Base-by-base conservation (phyloP, 2,329 filamentous ascomycete genomes). In the Rosellinia necatrix region DNA sequence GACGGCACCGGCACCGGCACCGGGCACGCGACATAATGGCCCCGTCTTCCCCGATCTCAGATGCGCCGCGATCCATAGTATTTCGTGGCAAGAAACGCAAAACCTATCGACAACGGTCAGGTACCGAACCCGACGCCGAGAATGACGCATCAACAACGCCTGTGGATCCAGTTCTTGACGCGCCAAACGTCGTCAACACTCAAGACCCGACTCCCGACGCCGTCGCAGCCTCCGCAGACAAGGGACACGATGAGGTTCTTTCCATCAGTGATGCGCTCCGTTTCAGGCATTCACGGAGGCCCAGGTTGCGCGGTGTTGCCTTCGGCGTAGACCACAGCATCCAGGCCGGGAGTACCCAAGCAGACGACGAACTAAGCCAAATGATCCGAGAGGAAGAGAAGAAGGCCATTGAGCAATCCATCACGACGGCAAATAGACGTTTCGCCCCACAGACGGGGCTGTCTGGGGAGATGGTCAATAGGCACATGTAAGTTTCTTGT, bases 391-490 rank as follows among this genome's bases (percentile, higher is more conserved):
- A 68, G 60, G 71, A 65, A 56, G 69, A 66, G 52, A 71, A 67
- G 56, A 71, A 63, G 49, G 66, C 63, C 13, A 62, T 68, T 4
- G 68, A 71, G 17, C 53, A 63, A 17, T 51, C 68, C 2, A 63
- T 69, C 6, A 60, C 66, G 12, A 70, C 70, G 1, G 70, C 75
- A 27, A 69, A 68, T 30, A 77, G 75, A 56, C 84, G 87, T 35
- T 93, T 93, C 69, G 85, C 86, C 49, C 83, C 85, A 55, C 88
- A 90, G 71, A 91, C 87, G 0, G 89, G 89, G 0, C 74, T 86
- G 58, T 78, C 87, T 0, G 81, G 82, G 29, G 86, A 89, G 53
- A 71, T 83, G 19, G 80, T 86, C 60, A 88, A 92, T 71, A 87
- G 80, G 74, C 89, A 92, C 76, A 91, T 93, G 90, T 93, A 81